Base-by-base conservation (phyloP, 2,329 filamentous ascomycete species). In the Alternaria rosae region DNA sequence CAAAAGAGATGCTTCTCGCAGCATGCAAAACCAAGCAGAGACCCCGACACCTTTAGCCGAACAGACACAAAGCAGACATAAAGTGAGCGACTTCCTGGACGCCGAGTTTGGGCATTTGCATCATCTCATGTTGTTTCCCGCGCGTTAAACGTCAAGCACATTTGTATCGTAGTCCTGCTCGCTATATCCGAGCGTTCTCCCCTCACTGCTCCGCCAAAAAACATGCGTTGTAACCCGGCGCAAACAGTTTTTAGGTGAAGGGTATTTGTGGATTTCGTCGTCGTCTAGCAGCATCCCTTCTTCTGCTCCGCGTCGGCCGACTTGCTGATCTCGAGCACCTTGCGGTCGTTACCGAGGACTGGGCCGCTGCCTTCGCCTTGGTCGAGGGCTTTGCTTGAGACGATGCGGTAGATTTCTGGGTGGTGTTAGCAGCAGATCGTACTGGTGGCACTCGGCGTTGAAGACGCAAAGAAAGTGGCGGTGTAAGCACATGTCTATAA, bases 321-420 rank as follows among this genome's bases (percentile, higher is more conserved):
- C 83, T 94, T 93, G 86, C 89, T 94, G 76, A 97, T 91, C 69
- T 93, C 91, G 76, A 98, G 92, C 52, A 86, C 83, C 80, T 92
- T 93, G 74, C 92, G 91, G 70, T 91, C 76, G 66, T 75, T 88
- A 70, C 89, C 89, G 75, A 95, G 91, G 70, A 91, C 91, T 77
- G 91, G 91, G 79, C 92, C 91, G 68, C 90, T 86, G 65, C 89
- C 88, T 74, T 97, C 94, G 77, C 92, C 93, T 77, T 91, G 92
- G 80, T 97, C 94, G 75, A 98, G 89, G 43, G 93, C 93, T 87
- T 98, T 98, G 88, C 92, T 95, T 59, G 94, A 98, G 69, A 99
- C 95, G 76, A 99, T 99, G 78, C 94, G 92, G 87, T 98, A 99
- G 85, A 99, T 99, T 87, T 99, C 95, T 97, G 79, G 51, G 5